Conservation (phyloP, 2,329 filamentous ascomycete genomes). For the Magnaporthiopsis rhizophila region DNA sequence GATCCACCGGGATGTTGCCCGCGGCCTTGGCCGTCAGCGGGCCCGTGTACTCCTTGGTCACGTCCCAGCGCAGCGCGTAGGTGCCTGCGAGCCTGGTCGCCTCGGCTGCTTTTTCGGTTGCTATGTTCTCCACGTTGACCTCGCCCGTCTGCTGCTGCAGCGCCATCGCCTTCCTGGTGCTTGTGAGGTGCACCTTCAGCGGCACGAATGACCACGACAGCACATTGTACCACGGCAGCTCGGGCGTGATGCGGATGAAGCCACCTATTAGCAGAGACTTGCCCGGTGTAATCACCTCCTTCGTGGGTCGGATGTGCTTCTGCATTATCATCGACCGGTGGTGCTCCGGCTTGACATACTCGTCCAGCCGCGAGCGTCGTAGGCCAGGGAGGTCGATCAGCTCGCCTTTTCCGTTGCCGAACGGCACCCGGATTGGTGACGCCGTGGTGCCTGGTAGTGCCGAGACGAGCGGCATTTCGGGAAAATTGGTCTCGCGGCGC, state of each 20-base stretch:
- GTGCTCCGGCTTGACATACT: constrained; percentile 59
- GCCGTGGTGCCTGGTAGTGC: constrained; percentile 87
- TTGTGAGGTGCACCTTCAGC: constrained; percentile 66
- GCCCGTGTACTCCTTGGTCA: constrained; percentile 71
- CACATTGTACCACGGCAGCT: constrained; percentile 51
- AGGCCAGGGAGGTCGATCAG: constrained; percentile 89
- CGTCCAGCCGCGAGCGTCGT: constrained; percentile 62
- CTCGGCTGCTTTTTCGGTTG: constrained; percentile 46
- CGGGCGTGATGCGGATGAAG: constrained; percentile 78
- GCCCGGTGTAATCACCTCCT: constrained; percentile 62
- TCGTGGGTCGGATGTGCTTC: constrained; percentile 63
- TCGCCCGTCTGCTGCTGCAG: constrained; percentile 59
- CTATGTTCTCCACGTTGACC: constrained; percentile 55
- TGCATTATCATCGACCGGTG: constrained; percentile 70
- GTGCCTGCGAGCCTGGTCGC: constrained; percentile 63
- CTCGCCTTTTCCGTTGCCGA: constrained; percentile 78
- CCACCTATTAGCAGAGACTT: constrained; percentile 81
- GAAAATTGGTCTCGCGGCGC: constrained; percentile 65
- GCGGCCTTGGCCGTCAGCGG: constrained; percentile 59
- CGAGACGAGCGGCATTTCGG: constrained; percentile 79
- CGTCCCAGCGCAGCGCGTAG: constrained; percentile 71
- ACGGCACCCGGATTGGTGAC: constrained; percentile 87
- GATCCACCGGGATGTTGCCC: constrained; percentile 54
- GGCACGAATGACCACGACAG: constrained; percentile 84
- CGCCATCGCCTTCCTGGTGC: constrained; percentile 68